phyloP scores from a whole-genome alignment of 192 early-diverging fungal species.

The Rhizophagus prolifer region DNA sequence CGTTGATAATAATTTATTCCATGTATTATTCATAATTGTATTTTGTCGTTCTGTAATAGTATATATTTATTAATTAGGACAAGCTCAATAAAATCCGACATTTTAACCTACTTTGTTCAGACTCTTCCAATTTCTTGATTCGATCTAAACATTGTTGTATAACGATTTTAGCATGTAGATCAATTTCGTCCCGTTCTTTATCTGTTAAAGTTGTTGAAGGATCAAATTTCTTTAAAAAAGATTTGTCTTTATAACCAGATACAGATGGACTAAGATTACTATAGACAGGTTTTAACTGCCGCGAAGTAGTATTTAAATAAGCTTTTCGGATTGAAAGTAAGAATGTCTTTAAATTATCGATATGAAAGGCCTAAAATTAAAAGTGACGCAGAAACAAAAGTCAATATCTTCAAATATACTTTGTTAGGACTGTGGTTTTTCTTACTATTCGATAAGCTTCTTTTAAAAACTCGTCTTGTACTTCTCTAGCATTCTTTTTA shows the following conservation, averaged over 20 bases:
- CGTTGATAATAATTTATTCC: slow-evolving; percentile 3
- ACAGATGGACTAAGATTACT: slow-evolving; percentile 24
- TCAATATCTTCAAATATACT: too few species aligned
- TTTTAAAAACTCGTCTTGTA: slow-evolving; percentile 52
- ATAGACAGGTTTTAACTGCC: slow-evolving; percentile 20
- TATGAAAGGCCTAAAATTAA: slow-evolving; percentile 37
- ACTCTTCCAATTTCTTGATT: slow-evolving; percentile 56
- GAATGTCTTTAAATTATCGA: slow-evolving; percentile 49
- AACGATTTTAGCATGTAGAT: slow-evolving; percentile 58
- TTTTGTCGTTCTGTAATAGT: slow-evolving; percentile 14
- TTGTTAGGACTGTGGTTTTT: neutral
- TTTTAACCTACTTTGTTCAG: slow-evolving; percentile 39
- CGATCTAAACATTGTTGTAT: slow-evolving; percentile 56
- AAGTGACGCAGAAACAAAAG: neutral
- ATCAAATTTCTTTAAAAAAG: neutral
- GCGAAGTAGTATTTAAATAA: slow-evolving; percentile 49
- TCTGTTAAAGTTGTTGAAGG: slow-evolving; percentile 48
- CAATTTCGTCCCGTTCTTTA: slow-evolving; percentile 67
- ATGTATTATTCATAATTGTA: slow-evolving; percentile 19
- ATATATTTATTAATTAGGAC: slow-evolving; percentile 3
- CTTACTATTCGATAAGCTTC: slow-evolving; percentile 65
- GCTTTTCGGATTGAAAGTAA: slow-evolving; percentile 52
- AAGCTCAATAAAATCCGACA: neutral
- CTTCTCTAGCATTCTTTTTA: slow-evolving; percentile 9
- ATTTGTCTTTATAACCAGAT: neutral